Conservation (phyloP, 352 stramenopile species). For the Pythium phragmiticola region DNA sequence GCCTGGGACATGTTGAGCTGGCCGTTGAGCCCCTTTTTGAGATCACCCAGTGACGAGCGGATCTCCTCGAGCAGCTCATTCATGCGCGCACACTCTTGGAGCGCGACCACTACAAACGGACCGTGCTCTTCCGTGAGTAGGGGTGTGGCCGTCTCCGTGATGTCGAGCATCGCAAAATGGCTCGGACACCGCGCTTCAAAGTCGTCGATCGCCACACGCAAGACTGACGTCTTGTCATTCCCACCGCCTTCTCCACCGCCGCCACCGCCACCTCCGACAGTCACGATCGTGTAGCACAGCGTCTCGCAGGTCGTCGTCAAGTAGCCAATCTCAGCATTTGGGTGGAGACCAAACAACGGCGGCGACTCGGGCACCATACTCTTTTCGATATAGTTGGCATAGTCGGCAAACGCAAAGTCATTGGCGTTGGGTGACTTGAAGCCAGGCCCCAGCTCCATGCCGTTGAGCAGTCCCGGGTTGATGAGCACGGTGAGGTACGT, state of each 20-base stretch:
- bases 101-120: conserved; percentile 93
- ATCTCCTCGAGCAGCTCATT: conserved; percentile 93
- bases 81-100: conserved; percentile 95
- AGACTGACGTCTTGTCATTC: conserved; percentile 62
- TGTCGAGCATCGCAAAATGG: conserved; percentile 91
- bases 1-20: conserved; percentile 95
- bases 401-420: conserved; percentile 81
- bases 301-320: conserved; percentile 91
- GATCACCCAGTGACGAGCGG: conserved; percentile 85
- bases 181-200: conserved; percentile 89
- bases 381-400: conserved; percentile 92
- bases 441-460: conserved; percentile 92
- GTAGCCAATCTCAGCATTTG: conserved; percentile 95
- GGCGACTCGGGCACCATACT: conserved; percentile 92
- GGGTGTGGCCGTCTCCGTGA: conserved; percentile 86
- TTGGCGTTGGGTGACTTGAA: conserved; percentile 92
- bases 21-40: conserved; percentile 96
- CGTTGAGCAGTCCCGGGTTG: conserved; percentile 78
- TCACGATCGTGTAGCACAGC: conserved; percentile 93
- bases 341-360: conserved; percentile 92
- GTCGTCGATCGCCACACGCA: conserved; percentile 90
- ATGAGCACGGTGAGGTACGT: conserved; percentile 92
- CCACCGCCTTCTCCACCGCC: conserved; percentile 61
- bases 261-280: conserved; percentile 76
- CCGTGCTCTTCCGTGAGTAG: conserved; percentile 86